Base-by-base conservation (phyloP, 768 basidiomycete genomes). In the Lactarius quietus region DNA sequence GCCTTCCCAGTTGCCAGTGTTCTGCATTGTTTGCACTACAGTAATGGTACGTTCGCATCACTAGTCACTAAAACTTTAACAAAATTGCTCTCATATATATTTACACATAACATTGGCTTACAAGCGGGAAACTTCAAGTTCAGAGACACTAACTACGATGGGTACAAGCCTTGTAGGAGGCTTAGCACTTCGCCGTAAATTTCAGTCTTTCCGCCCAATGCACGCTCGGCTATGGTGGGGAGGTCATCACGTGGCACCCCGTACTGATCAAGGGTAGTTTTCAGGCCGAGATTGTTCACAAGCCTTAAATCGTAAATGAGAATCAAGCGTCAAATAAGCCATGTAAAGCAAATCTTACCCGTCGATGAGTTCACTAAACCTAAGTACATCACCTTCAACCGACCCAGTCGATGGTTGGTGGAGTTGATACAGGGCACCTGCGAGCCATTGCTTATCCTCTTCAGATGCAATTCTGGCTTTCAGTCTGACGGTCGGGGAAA, bases 391-490 rank as follows among this genome's bases (percentile, higher is more conserved):
- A n/a, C 83, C 85, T 5, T 88, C 85, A 20, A 84, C 59, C 0
- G 85, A 82, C 31, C 87, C 88, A 0, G 86, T 87, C 23, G 83
- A 80, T 3, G 86, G 80, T 64, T 85, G 76, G 29, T 76, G 77
- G 28, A 90, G 77, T 70, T 88, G 84, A 71, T 83, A 85, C 33
- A 90, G 73, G 1, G 83, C 76, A 36, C 77, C 75, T 5, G 87
- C 83, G 3, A 90, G 80, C 64, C 76, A 78, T 65, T 83, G 79
- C 73, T 89, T 90, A 72, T 90, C 82, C 61, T 85, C 82, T n/a
- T 81, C 73, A 3, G 83, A 82, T 6, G 82, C 86, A 28, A 81
- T 72, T 64, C 84, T 80, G 1, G 87, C 81, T 73, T 88, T 82
- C 28, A 90, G 74, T 1, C 73, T 77, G 20, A 91, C 83, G 35